phyloP scores from a whole-genome alignment of 495 filamentous ascomycete species.

The Amphirosellinia nigrospora region DNA sequence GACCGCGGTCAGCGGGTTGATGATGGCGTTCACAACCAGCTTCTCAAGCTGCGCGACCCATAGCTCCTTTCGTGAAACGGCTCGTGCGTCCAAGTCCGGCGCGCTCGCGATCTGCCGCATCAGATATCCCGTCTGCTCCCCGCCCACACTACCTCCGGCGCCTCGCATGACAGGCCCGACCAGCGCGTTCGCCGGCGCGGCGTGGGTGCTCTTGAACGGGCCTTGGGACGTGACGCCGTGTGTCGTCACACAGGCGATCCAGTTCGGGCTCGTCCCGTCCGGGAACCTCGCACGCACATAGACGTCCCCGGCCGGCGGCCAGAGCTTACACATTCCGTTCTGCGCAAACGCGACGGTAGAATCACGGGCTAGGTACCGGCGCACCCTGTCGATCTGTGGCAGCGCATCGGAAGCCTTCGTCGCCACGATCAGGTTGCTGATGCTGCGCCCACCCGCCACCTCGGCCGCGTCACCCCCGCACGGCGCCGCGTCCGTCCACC shows the following conservation, averaged over 20 bases:
- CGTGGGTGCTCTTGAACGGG: conserved; percentile 68
- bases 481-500: conserved; percentile 45
- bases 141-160: conserved; percentile 26
- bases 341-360: conserved; percentile 80
- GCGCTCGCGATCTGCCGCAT: conserved; percentile 34
- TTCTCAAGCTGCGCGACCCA: conserved; percentile 60
- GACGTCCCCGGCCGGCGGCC: conserved; percentile 65
- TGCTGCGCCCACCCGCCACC: conserved; percentile 43
- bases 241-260: conserved; percentile 69
- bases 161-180: conserved; percentile 42
- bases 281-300: conserved; percentile 44
- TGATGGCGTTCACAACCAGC: conserved; percentile 76
- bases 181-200: conserved; percentile 60
- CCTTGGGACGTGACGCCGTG: conserved; percentile 69
- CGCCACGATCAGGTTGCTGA: conserved; percentile 75
- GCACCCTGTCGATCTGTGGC: conserved; percentile 63
- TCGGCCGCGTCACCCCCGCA: conserved; percentile 23
- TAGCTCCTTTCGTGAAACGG: conserved; percentile 55
- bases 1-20: conserved; percentile 82
- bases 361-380: conserved; percentile 62
- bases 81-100: conserved; percentile 49
- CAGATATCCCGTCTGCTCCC: conserved; percentile 30
- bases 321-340: conserved; percentile 75
- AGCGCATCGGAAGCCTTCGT: conserved; percentile 70
- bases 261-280: conserved; percentile 63